Base-by-base conservation (phyloP, 2,329 filamentous ascomycete genomes). In the Ambrosiella beaveri region DNA sequence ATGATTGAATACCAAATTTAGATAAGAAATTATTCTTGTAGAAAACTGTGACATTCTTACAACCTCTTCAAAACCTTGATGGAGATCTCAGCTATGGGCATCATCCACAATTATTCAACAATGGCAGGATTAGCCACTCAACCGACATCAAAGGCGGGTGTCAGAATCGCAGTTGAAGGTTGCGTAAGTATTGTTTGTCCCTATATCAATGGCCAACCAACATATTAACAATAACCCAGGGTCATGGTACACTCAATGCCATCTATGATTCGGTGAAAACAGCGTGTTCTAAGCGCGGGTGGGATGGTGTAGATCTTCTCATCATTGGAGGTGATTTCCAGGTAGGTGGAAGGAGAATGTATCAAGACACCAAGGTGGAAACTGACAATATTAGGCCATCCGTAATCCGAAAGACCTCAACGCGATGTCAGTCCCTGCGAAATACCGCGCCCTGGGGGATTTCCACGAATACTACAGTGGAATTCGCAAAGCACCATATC, bases 301-400 rank as follows among this genome's bases (percentile, higher is more conserved):
- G 91, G 90, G 75, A 85, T 63, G 80, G 78, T 39, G 81, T 97
- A 37, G 93, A 98, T 68, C 71, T 68, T 9, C 73, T 98, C 63
- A 94, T 98, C 65, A 95, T 98, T 65, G 88, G 91, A 58, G 93
- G 93, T 36, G 93, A 98, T 68, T 98, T 98, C 63, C 88, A 96
- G 74, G 85, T 85, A 71, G 39, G 50, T 37, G 5, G 7, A 7
- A 19, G 50, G 13, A 7, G 12, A 13, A 6, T 50, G 11, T 41
- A n/a, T 41, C 40, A 41, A 12, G 40, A 3, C 3, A n/a, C n/a
- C 8, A 41, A 41, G 27, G 27, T 27, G 27, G 5, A 27, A 27
- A 27, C 3, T 27, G 27, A 27, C 27, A 41, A 41, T 12, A 15
- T 7, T 62, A 89, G 84, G 84, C 93, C 47, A 82, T 90, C 41